These are phyloP conservation scores for Neopestalotiopsis rosae DNA, from an alignment of 2,329 filamentous ascomycete genomes.

Conservation along the genomic window DNA sequence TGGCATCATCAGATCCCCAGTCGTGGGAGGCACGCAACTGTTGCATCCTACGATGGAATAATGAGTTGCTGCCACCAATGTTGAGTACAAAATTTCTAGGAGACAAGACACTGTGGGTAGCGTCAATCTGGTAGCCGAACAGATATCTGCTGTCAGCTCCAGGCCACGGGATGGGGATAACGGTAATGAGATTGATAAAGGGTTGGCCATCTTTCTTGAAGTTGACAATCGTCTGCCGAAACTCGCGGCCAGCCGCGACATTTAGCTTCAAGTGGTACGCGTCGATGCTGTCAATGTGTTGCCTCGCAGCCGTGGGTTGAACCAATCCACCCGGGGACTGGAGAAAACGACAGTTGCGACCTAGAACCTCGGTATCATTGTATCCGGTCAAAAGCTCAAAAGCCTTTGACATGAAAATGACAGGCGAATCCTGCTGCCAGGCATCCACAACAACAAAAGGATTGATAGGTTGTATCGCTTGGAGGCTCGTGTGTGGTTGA, in stretches of 20 bases:
- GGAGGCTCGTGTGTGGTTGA: constrained; percentile 83
- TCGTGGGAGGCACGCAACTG: constrained; percentile 69
- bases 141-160: constrained; percentile 74
- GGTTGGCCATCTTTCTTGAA: constrained; percentile 90
- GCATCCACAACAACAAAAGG: constrained; percentile 91
- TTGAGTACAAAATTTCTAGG: background rate
- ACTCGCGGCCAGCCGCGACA: constrained; percentile 72
- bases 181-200: constrained; percentile 88
- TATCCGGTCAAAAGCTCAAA: constrained; percentile 94
- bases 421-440: constrained; percentile 79
- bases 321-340: constrained; percentile 86
- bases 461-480: constrained; percentile 87
- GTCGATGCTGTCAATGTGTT: constrained; percentile 84
- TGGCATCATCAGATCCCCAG: constrained; percentile 55
- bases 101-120: constrained; percentile 39
- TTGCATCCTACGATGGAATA: background rate
- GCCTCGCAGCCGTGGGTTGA: constrained; percentile 73
- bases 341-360: constrained; percentile 91
- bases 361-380: constrained; percentile 82
- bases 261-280: constrained; percentile 81
- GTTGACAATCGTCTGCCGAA: constrained; percentile 89
- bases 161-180: constrained; percentile 87
- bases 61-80: background rate
- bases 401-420: constrained; percentile 90
- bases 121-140: constrained; percentile 89